Evolutionary conservation across 73 alveolate species (phyloP).

Genomic region (Paramecium primaurelia): DNA sequence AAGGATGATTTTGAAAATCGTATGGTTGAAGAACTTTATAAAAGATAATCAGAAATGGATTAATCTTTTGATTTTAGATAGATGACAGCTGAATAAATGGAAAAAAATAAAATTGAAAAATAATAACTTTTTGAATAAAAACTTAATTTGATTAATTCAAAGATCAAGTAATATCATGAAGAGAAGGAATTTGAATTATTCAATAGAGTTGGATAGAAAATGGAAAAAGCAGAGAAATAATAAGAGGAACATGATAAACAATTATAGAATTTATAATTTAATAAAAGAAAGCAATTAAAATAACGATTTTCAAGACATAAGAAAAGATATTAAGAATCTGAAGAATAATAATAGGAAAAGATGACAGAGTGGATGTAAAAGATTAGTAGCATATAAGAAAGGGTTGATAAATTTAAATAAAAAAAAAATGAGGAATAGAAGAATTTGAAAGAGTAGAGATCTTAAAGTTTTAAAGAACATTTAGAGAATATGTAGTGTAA

Average conservation of each 20-base stretch:
- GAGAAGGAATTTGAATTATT: background rate
- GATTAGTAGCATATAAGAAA: background rate
- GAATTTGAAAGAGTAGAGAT: background rate
- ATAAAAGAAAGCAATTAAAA: background rate
- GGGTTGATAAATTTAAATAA: background rate
- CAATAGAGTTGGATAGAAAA: background rate
- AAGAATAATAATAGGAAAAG: background rate
- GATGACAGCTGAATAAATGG: background rate
- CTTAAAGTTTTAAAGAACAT: background rate
- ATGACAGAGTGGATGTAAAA: background rate
- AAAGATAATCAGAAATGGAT: background rate
- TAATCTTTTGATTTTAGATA: background rate
- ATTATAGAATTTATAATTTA: background rate
- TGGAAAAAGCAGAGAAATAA: background rate
- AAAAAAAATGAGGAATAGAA: background rate
- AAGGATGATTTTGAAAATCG: background rate
- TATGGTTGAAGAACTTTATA: background rate
- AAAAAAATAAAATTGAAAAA: background rate
- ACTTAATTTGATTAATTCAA: background rate
- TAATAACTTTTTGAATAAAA: background rate
- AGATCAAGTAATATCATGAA: background rate
- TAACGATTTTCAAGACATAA: background rate
- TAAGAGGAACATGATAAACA: background rate
- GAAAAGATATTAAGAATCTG: background rate
- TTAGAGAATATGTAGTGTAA: background rate